These are phyloP conservation scores for Phytophthora cactorum DNA, from an alignment of 352 stramenopile species.

Conservation along the genomic window DNA sequence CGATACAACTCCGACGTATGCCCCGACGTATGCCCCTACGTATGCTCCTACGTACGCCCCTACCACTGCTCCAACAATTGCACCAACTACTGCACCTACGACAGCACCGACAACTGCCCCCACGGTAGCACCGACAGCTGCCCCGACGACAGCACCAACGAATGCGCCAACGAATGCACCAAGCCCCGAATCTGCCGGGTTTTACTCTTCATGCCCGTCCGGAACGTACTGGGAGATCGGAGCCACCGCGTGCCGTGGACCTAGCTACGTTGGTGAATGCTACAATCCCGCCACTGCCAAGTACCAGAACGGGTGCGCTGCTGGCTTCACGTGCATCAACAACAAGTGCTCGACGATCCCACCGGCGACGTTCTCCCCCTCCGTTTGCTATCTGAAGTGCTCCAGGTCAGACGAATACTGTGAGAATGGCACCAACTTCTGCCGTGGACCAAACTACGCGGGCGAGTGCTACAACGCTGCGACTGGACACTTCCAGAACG, in stretches of 20 bases:
- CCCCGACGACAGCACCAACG: background rate
- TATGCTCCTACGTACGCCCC: background rate
- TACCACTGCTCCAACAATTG: background rate
- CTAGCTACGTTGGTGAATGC: conserved; percentile 27
- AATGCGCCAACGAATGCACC: background rate
- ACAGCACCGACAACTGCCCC: background rate
- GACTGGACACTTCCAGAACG: conserved; percentile 32
- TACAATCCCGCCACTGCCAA: conserved; percentile 38
- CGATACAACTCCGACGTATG: conserved; percentile 1
- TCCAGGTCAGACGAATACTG: conserved; percentile 35
- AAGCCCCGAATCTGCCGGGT: background rate
- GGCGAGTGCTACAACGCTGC: conserved; percentile 43
- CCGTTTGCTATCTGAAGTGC: conserved; percentile 36
- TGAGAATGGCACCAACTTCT: conserved; percentile 31
- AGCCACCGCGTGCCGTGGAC: conserved; percentile 28
- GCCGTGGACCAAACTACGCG: conserved; percentile 18
- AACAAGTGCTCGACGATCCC: conserved; percentile 40
- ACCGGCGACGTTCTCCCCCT: conserved; percentile 22
- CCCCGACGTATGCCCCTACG: background rate
- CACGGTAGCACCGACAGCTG: background rate
- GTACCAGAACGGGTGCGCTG: conserved; percentile 37
- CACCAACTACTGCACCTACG: background rate
- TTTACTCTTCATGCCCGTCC: conserved; percentile 24
- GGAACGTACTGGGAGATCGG: conserved; percentile 35
- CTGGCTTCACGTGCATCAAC: conserved; percentile 37